Evolutionary conservation across 345 rosid genomes (phyloP), one percentile per base, ranked within the genome.

Genomic region (Salix udensis): DNA sequence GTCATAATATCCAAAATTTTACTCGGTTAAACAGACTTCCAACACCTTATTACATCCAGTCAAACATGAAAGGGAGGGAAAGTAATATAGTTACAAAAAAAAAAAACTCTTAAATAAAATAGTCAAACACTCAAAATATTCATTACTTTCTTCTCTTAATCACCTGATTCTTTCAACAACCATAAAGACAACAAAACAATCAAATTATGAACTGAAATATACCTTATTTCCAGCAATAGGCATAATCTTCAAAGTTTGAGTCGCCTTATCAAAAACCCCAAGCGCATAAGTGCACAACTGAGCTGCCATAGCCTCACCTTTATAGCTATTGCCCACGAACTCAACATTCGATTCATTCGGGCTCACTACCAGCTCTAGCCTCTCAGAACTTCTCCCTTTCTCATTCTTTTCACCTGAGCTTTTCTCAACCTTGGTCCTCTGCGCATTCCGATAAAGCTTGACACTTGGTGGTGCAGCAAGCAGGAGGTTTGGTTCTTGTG

Each of bases 141-240:
- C 18, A 46, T 46, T 46, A 13, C 50, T 13, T 46, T 46, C 50
- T 14, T 46, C 50, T 46, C 50, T 46, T 46, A 12, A 46, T 46
- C 50, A 12, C 15, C 50, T 14, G 50, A 46, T 46, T 46, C 50
- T 46, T 4, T 13, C 4, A 46, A 44, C 50, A 44, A 44, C 16
- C 50, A 44, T 44, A 23, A 3, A 61, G 66, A 28, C 30, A 28
- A 26, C 66, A 61, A 23, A 6, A 23, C 12, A 62, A 26, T 24
- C 13, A 48, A 26, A 23, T 12, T 18, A 68, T 46, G 4, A 46
- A 12, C 18, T 46, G 50, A 46, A 46, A 46, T 0, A 73, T 68
- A 92, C 97, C 97, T 91, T 95, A 68, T 91, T 85, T 68, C 90
- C 74, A 80, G 94, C 97, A 82, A 95, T 78, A 3, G 98, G 97